Percentiles rank a stretch among this genome's conserved stretches.
Conservation (phyloP, 2,329 filamentous ascomycete species). For the Exophiala spinifera region DNA sequence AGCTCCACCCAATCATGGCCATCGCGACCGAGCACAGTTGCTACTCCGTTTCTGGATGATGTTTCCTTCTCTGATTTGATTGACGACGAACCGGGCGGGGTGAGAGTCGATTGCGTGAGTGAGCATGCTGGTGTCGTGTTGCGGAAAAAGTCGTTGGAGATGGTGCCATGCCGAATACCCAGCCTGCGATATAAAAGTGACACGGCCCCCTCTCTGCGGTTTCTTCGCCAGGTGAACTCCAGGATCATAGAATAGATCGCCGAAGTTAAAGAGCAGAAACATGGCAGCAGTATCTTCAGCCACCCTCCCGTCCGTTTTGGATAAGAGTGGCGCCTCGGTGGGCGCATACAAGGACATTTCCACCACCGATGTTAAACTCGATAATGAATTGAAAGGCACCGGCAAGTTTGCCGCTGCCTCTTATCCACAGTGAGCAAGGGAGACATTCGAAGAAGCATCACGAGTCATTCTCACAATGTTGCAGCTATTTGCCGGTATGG, state of each 20-base stretch:
- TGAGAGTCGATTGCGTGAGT: not conserved
- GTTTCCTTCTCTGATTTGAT: not conserved
- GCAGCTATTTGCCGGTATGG: constrained; percentile 67
- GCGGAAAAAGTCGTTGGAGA: not conserved
- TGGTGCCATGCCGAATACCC: not conserved
- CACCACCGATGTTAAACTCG: constrained; percentile 37
- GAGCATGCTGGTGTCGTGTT: not conserved
- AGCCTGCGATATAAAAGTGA: not conserved
- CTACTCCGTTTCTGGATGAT: not conserved
- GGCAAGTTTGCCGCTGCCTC: constrained; percentile 54
- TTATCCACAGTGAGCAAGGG: constrained; percentile 54
- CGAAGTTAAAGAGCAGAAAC: not conserved
- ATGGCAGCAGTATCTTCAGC: constrained; percentile 1
- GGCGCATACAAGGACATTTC: constrained; percentile 28
- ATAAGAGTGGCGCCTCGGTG: constrained; percentile 4
- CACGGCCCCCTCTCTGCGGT: not conserved
- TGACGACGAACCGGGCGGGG: not conserved
- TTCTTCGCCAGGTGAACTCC: not conserved
- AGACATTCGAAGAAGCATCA: not conserved
- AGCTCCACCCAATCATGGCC: constrained; percentile 2
- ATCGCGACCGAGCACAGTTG: not conserved
- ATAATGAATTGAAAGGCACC: constrained; percentile 53
- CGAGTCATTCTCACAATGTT: not conserved
- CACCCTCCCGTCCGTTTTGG: not conserved
- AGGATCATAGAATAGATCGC: not conserved